Percentiles rank a stretch among this genome's conserved stretches.
These are phyloP conservation scores for Pulveroboletus sp. DNA, from an alignment of 1,284 basidiomycete genomes.

Conservation along the genomic window DNA sequence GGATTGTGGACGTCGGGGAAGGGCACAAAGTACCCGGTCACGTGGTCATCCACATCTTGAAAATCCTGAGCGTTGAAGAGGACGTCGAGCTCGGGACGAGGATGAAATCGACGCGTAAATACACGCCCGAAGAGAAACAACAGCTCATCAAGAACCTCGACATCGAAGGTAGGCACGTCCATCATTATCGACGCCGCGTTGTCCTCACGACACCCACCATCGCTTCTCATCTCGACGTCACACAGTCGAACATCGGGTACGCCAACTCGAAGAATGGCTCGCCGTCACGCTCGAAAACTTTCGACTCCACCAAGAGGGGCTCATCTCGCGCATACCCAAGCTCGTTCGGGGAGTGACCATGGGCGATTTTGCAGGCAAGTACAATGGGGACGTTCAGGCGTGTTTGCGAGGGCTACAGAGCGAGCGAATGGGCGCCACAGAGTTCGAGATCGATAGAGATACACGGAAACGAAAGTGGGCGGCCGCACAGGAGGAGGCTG, in stretches of 20 bases:
- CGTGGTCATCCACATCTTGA: no score
- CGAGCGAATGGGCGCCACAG: constrained; percentile 50
- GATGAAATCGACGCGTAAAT: constrained; percentile 39
- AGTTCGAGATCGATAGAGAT: constrained; percentile 62
- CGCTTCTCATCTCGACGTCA: constrained; percentile 1
- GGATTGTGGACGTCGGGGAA: no score
- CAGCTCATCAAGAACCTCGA: constrained; percentile 76
- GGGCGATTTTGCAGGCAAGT: constrained; percentile 75
- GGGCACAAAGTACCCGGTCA: neutral
- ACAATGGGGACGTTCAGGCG: constrained; percentile 69
- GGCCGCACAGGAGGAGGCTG: constrained; percentile 56
- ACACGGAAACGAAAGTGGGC: constrained; percentile 76
- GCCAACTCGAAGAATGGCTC: constrained; percentile 72
- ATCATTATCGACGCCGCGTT: no score
- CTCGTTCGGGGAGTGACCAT: constrained; percentile 70
- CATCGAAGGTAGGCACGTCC: constrained; percentile 60
- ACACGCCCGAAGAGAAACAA: constrained; percentile 63
- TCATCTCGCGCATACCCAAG: constrained; percentile 72
- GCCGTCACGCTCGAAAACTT: constrained; percentile 70
- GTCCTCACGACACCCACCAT: no score
- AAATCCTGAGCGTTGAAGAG: no score
- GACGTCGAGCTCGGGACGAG: no score
- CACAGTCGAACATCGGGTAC: constrained; percentile 66
- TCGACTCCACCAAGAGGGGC: constrained; percentile 66
- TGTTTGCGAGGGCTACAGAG: constrained; percentile 66